Conservation (phyloP, 352 stramenopile species). For the Aphanomyces stellatus region DNA sequence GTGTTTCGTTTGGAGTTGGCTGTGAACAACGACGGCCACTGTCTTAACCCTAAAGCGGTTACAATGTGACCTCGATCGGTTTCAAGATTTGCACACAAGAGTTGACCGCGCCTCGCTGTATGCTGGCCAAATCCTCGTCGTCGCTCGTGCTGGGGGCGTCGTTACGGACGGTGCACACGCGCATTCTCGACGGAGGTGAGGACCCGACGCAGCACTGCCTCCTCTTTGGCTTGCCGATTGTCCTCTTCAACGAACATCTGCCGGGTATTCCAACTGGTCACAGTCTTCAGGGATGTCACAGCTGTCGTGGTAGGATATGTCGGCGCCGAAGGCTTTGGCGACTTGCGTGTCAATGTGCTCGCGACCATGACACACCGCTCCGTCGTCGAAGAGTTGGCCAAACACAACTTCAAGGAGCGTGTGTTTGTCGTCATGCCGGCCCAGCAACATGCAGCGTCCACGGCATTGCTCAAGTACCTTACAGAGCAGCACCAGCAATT, state of each 20-base stretch:
- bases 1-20: no score
- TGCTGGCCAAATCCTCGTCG: no score
- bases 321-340: constrained; percentile 11
- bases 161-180: no score
- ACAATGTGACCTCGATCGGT: no score
- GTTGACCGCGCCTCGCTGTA: no score
- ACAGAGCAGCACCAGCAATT: no score
- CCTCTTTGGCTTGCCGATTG: not conserved
- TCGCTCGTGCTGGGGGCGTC: not conserved
- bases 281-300: not conserved
- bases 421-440: constrained; percentile 12
- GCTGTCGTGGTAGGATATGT: no score
- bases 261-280: not conserved
- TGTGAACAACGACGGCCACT: no score
- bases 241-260: not conserved
- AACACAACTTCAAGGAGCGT: constrained; percentile 12
- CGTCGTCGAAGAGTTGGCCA: not conserved
- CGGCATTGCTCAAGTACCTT: not conserved
- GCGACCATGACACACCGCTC: not conserved
- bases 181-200: not conserved
- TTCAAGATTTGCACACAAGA: no score
- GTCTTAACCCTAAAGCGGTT: no score
- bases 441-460: constrained; percentile 3
- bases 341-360: constrained; percentile 1
- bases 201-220: not conserved